Percentiles rank a stretch among this genome's conserved stretches.
Conservation (phyloP, 2,329 filamentous ascomycete genomes). For the Scedosporium minutisporum region DNA sequence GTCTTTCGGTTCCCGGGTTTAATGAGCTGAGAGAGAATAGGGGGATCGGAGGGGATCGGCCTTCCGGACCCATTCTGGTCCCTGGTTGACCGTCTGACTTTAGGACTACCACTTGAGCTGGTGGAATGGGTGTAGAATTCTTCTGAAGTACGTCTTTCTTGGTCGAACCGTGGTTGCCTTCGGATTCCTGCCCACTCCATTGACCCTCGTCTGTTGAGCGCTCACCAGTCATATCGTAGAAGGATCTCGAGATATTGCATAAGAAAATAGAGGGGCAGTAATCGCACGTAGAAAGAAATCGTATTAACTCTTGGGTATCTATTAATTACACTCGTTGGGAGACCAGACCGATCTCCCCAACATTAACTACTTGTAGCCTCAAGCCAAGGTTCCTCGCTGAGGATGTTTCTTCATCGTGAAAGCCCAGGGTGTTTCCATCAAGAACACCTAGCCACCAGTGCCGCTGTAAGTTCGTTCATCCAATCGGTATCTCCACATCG, state of each 20-base stretch:
- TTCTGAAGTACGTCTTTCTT: no score
- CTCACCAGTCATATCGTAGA: no score
- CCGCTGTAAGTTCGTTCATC: neutral
- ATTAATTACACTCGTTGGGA: neutral
- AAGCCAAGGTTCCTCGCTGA: neutral
- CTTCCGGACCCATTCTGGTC: neutral
- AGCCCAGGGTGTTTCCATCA: slow-evolving; percentile 1
- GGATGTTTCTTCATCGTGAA: neutral
- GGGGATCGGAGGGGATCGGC: neutral
- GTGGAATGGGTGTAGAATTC: neutral
- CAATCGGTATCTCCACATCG: neutral
- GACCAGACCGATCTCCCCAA: neutral
- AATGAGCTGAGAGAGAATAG: neutral
- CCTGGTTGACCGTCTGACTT: neutral
- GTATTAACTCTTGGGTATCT: slow-evolving; percentile 3
- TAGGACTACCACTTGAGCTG: neutral
- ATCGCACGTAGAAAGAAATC: neutral
- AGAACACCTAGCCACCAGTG: slow-evolving; percentile 3
- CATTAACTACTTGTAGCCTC: neutral
- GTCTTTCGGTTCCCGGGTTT: neutral
- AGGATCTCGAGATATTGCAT: neutral
- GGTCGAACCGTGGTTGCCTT: no score
- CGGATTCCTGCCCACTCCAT: no score
- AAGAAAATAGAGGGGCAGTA: neutral
- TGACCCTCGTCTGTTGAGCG: no score